Percentiles rank a stretch among this genome's conserved stretches.
These are phyloP conservation scores for Silene conica DNA, from an alignment of 148 eudicot species.

Conservation along the genomic window DNA sequence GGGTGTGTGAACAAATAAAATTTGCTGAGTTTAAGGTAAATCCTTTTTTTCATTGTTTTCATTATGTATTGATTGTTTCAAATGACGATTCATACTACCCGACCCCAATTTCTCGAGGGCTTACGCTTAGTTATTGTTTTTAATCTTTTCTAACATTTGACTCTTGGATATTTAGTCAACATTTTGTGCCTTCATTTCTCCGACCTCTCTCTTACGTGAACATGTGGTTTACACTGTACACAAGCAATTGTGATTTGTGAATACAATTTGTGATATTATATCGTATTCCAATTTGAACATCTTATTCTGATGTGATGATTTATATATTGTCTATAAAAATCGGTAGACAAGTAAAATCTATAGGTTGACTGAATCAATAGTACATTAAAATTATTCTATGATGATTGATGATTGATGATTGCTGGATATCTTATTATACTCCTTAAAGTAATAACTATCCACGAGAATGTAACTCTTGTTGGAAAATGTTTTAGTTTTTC, in stretches of 20 bases:
- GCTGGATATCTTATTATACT: too few species aligned
- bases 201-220: background rate
- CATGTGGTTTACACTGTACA: background rate
- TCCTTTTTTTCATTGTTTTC: background rate
- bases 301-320: background rate
- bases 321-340: background rate
- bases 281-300: background rate
- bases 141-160: background rate
- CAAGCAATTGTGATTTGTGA: background rate
- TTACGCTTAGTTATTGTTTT: too few species aligned
- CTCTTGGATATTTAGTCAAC: background rate
- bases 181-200: background rate
- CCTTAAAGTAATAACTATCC: too few species aligned
- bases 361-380: background rate
- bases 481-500: too few species aligned
- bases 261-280: background rate
- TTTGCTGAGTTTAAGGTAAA: background rate
- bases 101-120: background rate
- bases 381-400: background rate
- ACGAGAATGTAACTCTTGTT: too few species aligned
- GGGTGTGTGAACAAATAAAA: slow-evolving; percentile 30
- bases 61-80: background rate
- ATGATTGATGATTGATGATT: too few species aligned
- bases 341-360: background rate
- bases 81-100: background rate